phyloP scores from a whole-genome alignment of 2,329 filamentous ascomycete genomes.

The Penicillium sp. region DNA sequence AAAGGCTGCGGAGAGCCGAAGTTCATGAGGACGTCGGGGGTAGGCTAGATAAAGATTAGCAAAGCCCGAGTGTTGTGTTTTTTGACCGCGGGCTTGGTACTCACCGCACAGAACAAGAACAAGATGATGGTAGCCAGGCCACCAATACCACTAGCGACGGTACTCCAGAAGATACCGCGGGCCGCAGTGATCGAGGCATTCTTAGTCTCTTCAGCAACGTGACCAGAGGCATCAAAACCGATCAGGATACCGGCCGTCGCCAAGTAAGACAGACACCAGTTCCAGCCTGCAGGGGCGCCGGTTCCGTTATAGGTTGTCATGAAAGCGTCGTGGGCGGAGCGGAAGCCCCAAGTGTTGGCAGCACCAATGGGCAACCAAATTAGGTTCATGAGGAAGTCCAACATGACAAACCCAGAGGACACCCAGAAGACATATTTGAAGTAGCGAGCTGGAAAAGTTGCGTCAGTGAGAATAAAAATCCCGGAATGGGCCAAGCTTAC shows the following conservation, averaged over 20 bases:
- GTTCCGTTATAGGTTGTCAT: constrained; percentile 61
- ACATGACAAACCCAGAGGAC: constrained; percentile 52
- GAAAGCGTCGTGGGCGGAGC: constrained; percentile 59
- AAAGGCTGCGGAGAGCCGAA: constrained; percentile 60
- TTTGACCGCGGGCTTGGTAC: background rate
- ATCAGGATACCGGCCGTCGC: constrained; percentile 62
- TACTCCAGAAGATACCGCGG: constrained; percentile 61
- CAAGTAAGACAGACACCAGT: constrained; percentile 63
- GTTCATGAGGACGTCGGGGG: constrained; percentile 53
- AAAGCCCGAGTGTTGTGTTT: background rate
- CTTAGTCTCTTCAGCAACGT: constrained; percentile 62
- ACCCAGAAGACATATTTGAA: constrained; percentile 48
- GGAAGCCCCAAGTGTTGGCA: constrained; percentile 57
- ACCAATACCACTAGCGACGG: constrained; percentile 56
- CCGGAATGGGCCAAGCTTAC: constrained; percentile 32
- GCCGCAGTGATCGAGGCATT: constrained; percentile 58
- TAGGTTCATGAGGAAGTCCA: constrained; percentile 61
- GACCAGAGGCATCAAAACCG: constrained; percentile 61
- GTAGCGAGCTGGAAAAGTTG: constrained; percentile 18
- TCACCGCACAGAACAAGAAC: constrained; percentile 56
- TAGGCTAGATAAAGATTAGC: constrained; percentile 42
- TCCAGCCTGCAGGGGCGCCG: constrained; percentile 58
- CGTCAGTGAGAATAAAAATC: background rate
- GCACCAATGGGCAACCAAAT: constrained; percentile 62
- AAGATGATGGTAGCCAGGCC: constrained; percentile 58